phyloP scores from a whole-genome alignment of 306 rosid species.

The Carpinus fangiana region DNA sequence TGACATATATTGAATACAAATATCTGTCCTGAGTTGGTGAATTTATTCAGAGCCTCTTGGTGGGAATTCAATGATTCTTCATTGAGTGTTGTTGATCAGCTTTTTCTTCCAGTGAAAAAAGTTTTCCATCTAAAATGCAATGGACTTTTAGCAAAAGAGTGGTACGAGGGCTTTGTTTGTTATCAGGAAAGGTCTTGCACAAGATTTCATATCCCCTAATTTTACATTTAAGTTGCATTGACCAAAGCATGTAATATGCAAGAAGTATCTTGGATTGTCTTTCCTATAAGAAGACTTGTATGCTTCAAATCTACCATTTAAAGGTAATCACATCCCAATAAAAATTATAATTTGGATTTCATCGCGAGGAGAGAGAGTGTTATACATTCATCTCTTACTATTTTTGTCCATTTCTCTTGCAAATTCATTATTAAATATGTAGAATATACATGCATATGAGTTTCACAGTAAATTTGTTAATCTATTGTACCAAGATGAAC shows the following conservation, averaged over 20 bases:
- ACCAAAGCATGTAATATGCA: neutral
- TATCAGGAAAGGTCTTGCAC: neutral
- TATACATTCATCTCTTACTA: too few species aligned
- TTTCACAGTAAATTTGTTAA: too few species aligned
- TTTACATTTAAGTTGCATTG: neutral
- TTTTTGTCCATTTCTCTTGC: too few species aligned
- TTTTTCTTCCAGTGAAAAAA: neutral
- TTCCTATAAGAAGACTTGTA: neutral
- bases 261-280: neutral
- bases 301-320: too few species aligned
- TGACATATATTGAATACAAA: conserved; percentile 38
- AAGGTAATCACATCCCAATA: too few species aligned
- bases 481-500: too few species aligned
- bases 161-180: too few species aligned
- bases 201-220: neutral
- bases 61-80: conserved; percentile 75
- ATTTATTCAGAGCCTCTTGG: conserved; percentile 49
- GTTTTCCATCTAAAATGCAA: neutral
- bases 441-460: too few species aligned
- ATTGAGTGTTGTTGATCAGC: conserved; percentile 25
- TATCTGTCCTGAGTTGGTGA: conserved; percentile 48
- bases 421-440: too few species aligned
- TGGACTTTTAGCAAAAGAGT: neutral
- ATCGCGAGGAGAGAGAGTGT: too few species aligned
- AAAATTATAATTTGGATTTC: too few species aligned